phyloP scores from a whole-genome alignment of 371 early-diverging fungal genomes.

The Rhizopus delemar region DNA sequence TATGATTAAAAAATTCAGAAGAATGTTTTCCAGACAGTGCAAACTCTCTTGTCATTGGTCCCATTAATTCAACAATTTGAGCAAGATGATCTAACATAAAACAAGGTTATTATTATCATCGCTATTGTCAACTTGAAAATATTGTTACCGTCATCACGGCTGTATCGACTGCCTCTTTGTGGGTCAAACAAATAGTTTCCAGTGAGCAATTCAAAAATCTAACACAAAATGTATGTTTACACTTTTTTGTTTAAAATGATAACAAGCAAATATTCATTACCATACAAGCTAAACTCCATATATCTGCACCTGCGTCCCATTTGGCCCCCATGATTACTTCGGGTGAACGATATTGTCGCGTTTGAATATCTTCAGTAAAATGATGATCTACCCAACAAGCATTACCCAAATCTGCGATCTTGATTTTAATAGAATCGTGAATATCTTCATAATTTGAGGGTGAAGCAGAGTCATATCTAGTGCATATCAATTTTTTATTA shows the following conservation, averaged over 20 bases:
- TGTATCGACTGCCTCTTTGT: conserved; percentile 76
- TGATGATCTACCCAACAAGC: conserved; percentile 96
- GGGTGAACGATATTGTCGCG: conserved; percentile 97
- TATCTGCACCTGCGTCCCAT: conserved; percentile 92
- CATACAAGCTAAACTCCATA: conserved; percentile 98
- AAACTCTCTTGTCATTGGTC: conserved; percentile 74
- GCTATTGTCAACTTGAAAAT: background rate
- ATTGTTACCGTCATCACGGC: conserved; percentile 86
- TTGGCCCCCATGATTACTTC: conserved; percentile 95
- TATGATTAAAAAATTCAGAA: conserved; percentile 75
- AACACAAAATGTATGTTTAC: background rate
- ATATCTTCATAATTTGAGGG: conserved; percentile 8
- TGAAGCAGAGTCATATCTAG: background rate
- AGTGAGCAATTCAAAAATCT: conserved; percentile 86
- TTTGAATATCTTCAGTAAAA: conserved; percentile 96
- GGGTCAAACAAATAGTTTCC: conserved; percentile 97
- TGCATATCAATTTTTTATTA: background rate
- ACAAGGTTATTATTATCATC: too few relatives aligned
- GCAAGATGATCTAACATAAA: conserved; percentile 84
- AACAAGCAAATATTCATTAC: conserved; percentile 32
- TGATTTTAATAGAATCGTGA: conserved; percentile 66
- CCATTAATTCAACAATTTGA: conserved; percentile 92
- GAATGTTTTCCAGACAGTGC: conserved; percentile 77
- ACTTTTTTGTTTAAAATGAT: background rate
- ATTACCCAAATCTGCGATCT: conserved; percentile 97